phyloP scores from a whole-genome alignment of 2,329 filamentous ascomycete species.

The Epichloe typhina region DNA sequence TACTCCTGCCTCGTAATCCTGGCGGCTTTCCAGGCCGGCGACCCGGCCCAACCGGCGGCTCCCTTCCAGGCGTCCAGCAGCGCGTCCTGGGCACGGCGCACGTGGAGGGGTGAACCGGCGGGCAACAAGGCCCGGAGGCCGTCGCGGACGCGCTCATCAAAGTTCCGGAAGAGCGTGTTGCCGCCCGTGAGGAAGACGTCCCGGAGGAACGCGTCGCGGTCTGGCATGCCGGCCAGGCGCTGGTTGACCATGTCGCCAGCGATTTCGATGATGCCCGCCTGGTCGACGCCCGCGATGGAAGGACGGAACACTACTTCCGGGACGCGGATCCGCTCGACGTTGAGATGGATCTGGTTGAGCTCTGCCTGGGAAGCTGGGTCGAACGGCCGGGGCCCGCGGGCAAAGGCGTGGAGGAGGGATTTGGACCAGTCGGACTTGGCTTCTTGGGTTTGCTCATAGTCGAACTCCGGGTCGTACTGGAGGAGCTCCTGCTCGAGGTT shows the following conservation, averaged over 20 bases:
- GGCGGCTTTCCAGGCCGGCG: conserved; percentile 44
- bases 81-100: conserved; percentile 63
- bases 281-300: conserved; percentile 80
- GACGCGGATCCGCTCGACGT: conserved; percentile 89
- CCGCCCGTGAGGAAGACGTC: conserved; percentile 95
- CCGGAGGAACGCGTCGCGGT: conserved; percentile 57
- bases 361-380: conserved; percentile 67
- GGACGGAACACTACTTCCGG: conserved; percentile 91
- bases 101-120: conserved; percentile 48
- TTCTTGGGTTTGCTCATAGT: conserved; percentile 81
- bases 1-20: conserved; percentile 74
- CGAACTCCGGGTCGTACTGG: conserved; percentile 75
- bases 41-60: conserved; percentile 70
- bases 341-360: conserved; percentile 81
- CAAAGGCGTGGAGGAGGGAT: conserved; percentile 77
- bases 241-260: conserved; percentile 80
- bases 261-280: conserved; percentile 87
- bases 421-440: conserved; percentile 95
- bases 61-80: conserved; percentile 87
- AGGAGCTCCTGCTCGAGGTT: conserved; percentile 74
- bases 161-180: conserved; percentile 72
- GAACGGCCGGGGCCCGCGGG: conserved; percentile 76
- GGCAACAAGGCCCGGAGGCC: conserved; percentile 65
- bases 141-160: conserved; percentile 65
- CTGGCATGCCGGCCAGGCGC: conserved; percentile 47